Evolutionary conservation across 2,329 filamentous ascomycete genomes (phyloP), one percentile per base, ranked within the genome.

Genomic region (Penicillium sp.): DNA sequence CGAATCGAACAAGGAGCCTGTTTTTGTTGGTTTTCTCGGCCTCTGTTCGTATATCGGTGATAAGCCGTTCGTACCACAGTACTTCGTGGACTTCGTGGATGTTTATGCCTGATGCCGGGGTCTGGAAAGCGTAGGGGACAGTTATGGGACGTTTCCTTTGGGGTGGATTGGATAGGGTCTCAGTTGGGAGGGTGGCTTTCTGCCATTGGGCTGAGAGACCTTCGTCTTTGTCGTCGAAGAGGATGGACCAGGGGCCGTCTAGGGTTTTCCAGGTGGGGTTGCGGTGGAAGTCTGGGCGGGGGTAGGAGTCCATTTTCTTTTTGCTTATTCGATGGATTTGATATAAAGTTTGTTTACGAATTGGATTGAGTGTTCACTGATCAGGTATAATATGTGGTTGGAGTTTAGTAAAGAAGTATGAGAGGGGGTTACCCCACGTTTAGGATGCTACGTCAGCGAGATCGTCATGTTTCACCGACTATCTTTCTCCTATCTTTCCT

Each of bases 111-210:
- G 85, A 88, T 0, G 85, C 85, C 0, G 81, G 81, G 5, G 81
- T 80, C 67, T 89, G 86, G 63, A 87, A 89, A 2, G 84, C 85
- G 60, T 82, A 89, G 0, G 86, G 86, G 0, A 89, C 85, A 33
- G 79, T 75, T 58, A 89, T 88, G 9, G 77, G 75, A 25, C 77
- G 76, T 65, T 81, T 83, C 12, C 71, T 72, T 0, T 63, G 72
- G 47, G 75, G 70, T 9, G 71, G n/a, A n/a, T n/a, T n/a, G n/a
- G n/a, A n/a, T n/a, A n/a, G n/a, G 4, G 18, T 40, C 14, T 22
- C 40, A n/a, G 46, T 18, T 18, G 82, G 83, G 2, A 86, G 70
- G 14, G 81, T 79, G 1, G 69, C 68, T 5, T 77, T 69, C 6
- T 85, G 81, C 85, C 85, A 89, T 41, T 70, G 65, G 25, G 79